Evolutionary conservation across 139 green algal species (phyloP), one percentile per base, ranked within the genome.

Genomic region (Marvania coccoides): DNA sequence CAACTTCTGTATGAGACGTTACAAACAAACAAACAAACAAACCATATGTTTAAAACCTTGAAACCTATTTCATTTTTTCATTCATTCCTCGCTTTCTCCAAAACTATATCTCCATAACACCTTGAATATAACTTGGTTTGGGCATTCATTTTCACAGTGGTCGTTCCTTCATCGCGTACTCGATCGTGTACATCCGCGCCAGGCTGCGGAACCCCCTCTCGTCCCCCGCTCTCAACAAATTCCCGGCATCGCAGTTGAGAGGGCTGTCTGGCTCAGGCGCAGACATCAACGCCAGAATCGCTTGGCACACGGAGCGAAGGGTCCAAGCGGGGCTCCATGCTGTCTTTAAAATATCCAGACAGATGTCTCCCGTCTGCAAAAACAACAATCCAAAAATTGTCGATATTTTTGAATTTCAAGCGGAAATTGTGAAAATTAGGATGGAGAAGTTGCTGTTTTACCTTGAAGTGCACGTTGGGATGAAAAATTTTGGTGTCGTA

Each of bases 321-420:
- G 92, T 98, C 92, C 92, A 98, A 0, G 92, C 92, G 3, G 92
- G 92, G 65, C 82, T 95, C 92, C 92, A 97, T 0, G 87, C 87
- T 6, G 61, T 91, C 70, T 97, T 97, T 14, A 98, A 46, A 59
- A 98, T 97, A 72, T 97, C 92, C 23, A 98, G 75, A 76, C 92
- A 97, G 45, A 98, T 93, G 65, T 98, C 91, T 2, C 92, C 91
- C 0, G 89, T 97, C 88, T 96, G 82, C 64, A 72, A n/a, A 40
- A n/a, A n/a, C n/a, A n/a, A n/a, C n/a, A n/a, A n/a, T n/a, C n/a
- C n/a, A n/a, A n/a, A n/a, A n/a, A n/a, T n/a, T n/a, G n/a, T n/a
- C n/a, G n/a, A n/a, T n/a, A n/a, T n/a, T n/a, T n/a, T 19, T 30
- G 47, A n/a, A 10, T 9, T 15, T 15, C 15, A 30, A 56, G 29